A percentile compares a stretch with the other conserved stretches of the same genome.
These are phyloP conservation scores for Phoma sp. DNA, from an alignment of 2,329 filamentous ascomycete genomes.

Conservation along the genomic window DNA sequence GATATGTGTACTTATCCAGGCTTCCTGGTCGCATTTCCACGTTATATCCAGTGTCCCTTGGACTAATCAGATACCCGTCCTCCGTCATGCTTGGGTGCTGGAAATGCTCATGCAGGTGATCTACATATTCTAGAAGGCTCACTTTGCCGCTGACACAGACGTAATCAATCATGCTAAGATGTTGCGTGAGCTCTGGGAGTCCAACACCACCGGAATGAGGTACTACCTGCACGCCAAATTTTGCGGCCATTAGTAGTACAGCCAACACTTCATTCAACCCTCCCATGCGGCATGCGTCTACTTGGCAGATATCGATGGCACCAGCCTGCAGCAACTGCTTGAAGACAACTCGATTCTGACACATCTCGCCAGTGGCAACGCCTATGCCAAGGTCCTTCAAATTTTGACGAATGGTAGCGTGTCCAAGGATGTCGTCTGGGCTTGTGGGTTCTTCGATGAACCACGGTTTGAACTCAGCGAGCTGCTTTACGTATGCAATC, in stretches of 20 bases:
- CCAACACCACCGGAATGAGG: slow-evolving; percentile 90
- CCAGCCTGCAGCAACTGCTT: slow-evolving; percentile 84
- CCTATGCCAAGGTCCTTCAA: slow-evolving; percentile 77
- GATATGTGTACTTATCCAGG: slow-evolving; percentile 81
- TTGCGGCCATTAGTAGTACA: slow-evolving; percentile 83
- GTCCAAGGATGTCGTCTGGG: slow-evolving; percentile 87
- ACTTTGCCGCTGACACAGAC: slow-evolving; percentile 83
- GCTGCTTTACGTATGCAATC: slow-evolving; percentile 82
- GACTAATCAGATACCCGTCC: slow-evolving; percentile 92
- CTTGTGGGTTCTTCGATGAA: slow-evolving; percentile 95
- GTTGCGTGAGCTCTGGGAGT: slow-evolving; percentile 91
- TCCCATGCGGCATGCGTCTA: slow-evolving; percentile 87
- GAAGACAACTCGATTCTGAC: slow-evolving; percentile 92
- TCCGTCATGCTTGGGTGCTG: slow-evolving; percentile 79
- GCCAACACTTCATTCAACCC: slow-evolving; percentile 92
- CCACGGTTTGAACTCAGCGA: slow-evolving; percentile 85
- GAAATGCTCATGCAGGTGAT: slow-evolving; percentile 94
- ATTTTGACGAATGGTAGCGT: slow-evolving; percentile 83
- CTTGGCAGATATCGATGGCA: slow-evolving; percentile 89
- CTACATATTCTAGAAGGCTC: slow-evolving; percentile 87
- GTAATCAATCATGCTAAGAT: slow-evolving; percentile 91
- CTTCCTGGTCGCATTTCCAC: slow-evolving; percentile 54
- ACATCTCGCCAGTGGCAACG: slow-evolving; percentile 93
- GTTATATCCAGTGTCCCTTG: slow-evolving; percentile 52
- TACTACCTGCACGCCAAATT: slow-evolving; percentile 81